Base-by-base conservation (phyloP, 176 grass and related monocot species). In the Oryza glumipatula region DNA sequence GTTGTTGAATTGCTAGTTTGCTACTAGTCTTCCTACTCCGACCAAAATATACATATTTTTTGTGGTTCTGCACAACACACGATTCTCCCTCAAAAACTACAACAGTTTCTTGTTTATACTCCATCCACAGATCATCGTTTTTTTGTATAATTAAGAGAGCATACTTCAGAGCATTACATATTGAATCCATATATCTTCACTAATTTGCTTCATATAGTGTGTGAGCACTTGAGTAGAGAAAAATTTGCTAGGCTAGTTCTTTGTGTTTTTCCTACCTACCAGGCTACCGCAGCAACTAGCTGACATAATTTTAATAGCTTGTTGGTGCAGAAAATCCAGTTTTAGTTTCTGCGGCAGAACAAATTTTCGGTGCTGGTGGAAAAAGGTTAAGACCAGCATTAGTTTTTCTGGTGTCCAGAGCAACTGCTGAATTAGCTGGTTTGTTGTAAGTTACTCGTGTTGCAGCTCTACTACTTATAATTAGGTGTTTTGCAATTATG, bases 331-430 rank as follows among this genome's bases (percentile, higher is more conserved):
- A 99, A 94, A 99, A 94, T 72, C 96, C 96, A 80, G 86, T 99
- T 87, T 70, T 99, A 82, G 82, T 92, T 28, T 96, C 96, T 81
- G 91, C 93, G 4, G 91, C 93, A 6, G 93, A 99, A 66, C 93
- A 99, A 86, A 96, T 99, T 78, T 99, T 99, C 68, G 90, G 96
- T 54, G 96, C 96, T 76, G 96, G 96, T 84, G 96, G 96, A 81
- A 99, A 99, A 84, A 86, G 96, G 68, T 39, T 99, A 80, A 88
- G 96, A 65, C 96, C 96, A 26, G 96, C 96, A 88, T 83, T 99
- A 80, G 96, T 99, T 85, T 96, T 99, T 86, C 88, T 99, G 28
- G 96, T 99, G 43, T 99, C 96, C 28, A 96, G 93, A 83, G 93
- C 93, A 45, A 96, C 96, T 74, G 81, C 89, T 46, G 88, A 99